Percentiles rank a stretch among this genome's conserved stretches.
Conservation (phyloP, 1,284 basidiomycete species). For the Rhodotorula sp. region DNA sequence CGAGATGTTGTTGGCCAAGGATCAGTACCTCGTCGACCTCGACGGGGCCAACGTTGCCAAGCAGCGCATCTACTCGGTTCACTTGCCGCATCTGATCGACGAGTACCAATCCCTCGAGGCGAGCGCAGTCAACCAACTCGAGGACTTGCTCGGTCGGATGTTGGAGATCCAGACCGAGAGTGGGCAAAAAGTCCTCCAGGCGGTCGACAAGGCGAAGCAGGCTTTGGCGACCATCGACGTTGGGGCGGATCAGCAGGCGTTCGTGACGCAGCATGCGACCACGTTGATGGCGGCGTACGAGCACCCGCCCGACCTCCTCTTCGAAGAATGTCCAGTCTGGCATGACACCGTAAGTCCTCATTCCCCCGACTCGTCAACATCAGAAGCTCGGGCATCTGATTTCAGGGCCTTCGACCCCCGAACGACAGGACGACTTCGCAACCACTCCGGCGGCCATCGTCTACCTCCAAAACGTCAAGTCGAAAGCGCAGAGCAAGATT, state of each 20-base stretch:
- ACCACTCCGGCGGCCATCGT: slow-evolving; percentile 10
- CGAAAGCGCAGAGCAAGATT: slow-evolving; percentile 54
- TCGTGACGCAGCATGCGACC: slow-evolving; percentile 12
- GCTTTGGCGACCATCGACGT: slow-evolving; percentile 17
- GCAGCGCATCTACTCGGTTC: slow-evolving; percentile 25
- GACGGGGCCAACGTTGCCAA: slow-evolving; percentile 33
- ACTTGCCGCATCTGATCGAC: slow-evolving; percentile 34
- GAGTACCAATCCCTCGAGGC: slow-evolving; percentile 35
- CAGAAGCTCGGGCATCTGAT: too few relatives aligned
- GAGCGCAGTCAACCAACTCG: slow-evolving; percentile 23
- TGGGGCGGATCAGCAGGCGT: slow-evolving; percentile 31
- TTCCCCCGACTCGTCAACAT: background rate
- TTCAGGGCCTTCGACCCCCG: too few relatives aligned
- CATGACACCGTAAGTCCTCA: slow-evolving; percentile 34
- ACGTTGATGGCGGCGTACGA: slow-evolving; percentile 27
- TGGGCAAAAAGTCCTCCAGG: background rate
- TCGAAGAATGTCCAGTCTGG: slow-evolving; percentile 38
- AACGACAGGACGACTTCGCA: slow-evolving; percentile 29
- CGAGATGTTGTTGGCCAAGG: slow-evolving; percentile 34
- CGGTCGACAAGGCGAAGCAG: slow-evolving; percentile 3
- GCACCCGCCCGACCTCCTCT: slow-evolving; percentile 27
- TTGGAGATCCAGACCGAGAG: slow-evolving; percentile 18
- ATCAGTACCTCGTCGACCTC: slow-evolving; percentile 36
- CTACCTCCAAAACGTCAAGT: slow-evolving; percentile 38
- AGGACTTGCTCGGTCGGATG: slow-evolving; percentile 7